A percentile compares a stretch with the other conserved stretches of the same genome.
Evolutionary conservation across 306 rosid genomes (phyloP).

Genomic region (Cucumis cinereus): DNA sequence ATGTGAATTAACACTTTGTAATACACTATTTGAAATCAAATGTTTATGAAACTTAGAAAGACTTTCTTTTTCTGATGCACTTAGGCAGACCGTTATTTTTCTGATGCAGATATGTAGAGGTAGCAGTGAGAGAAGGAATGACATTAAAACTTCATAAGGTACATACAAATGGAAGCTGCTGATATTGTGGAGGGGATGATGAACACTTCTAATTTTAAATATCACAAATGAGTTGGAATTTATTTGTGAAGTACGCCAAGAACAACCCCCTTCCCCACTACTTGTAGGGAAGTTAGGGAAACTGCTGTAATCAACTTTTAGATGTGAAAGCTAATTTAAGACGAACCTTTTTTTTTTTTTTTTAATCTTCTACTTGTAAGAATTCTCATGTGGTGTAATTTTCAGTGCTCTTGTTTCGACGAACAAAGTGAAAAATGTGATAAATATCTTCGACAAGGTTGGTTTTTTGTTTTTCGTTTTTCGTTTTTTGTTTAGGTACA

Average conservation of each 20-base stretch:
- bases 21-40: background rate
- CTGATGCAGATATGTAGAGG: constrained; percentile 10
- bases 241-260: background rate
- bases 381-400: background rate
- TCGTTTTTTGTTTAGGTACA: background rate
- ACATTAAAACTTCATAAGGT: background rate
- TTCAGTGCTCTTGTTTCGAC: background rate
- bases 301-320: background rate
- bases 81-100: background rate
- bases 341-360: background rate
- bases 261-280: background rate
- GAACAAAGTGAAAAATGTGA: background rate
- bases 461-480: background rate
- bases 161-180: background rate
- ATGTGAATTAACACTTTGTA: background rate
- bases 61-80: background rate
- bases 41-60: background rate
- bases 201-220: constrained; percentile 1
- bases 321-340: constrained; percentile 5
- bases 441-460: background rate
- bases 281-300: background rate
- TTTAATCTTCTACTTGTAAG: background rate
- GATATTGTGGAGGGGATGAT: background rate
- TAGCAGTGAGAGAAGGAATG: background rate
- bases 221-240: background rate